These are phyloP conservation scores for Aureobasidium lini DNA, from an alignment of 2,329 filamentous ascomycete genomes.

Conservation along the genomic window DNA sequence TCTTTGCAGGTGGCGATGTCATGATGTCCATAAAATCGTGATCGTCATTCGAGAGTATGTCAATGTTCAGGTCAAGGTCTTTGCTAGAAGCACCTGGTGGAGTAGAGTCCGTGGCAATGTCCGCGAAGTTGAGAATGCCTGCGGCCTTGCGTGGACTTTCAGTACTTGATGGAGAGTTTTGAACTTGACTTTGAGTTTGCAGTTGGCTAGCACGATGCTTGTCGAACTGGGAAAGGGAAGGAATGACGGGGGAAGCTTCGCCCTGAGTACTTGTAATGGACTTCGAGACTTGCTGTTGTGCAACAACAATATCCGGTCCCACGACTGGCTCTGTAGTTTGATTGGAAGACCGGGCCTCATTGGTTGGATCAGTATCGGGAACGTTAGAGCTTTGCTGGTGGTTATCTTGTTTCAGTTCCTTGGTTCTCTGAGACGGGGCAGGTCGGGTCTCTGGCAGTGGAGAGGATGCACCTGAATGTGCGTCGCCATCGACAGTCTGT, in stretches of 20 bases:
- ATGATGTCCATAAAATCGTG: slow-evolving; percentile 26
- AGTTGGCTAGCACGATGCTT: slow-evolving; percentile 22
- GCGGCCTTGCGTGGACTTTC: slow-evolving; percentile 28
- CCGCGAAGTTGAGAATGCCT: slow-evolving; percentile 24
- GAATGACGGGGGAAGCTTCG: background rate
- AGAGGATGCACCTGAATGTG: background rate
- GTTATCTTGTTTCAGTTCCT: background rate
- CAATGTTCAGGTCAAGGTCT: slow-evolving; percentile 26
- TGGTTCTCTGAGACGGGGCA: background rate
- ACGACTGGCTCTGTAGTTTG: background rate
- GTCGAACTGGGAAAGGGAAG: slow-evolving; percentile 18
- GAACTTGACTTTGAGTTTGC: background rate
- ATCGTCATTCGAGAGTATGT: slow-evolving; percentile 32
- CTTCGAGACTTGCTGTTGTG: slow-evolving; percentile 12
- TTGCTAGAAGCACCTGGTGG: slow-evolving; percentile 20
- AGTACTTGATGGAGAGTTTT: slow-evolving; percentile 14
- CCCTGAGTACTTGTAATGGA: background rate
- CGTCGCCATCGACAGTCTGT: background rate
- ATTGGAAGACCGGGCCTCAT: slow-evolving; percentile 8
- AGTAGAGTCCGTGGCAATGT: slow-evolving; percentile 24
- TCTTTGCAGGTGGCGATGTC: slow-evolving; percentile 26
- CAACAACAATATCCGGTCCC: background rate
- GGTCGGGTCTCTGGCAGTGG: slow-evolving; percentile 14
- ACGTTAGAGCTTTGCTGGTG: slow-evolving; percentile 14
- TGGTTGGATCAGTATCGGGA: slow-evolving; percentile 25